These are phyloP conservation scores for Euclidium syriacum DNA, from an alignment of 345 rosid genomes.

Conservation along the genomic window DNA sequence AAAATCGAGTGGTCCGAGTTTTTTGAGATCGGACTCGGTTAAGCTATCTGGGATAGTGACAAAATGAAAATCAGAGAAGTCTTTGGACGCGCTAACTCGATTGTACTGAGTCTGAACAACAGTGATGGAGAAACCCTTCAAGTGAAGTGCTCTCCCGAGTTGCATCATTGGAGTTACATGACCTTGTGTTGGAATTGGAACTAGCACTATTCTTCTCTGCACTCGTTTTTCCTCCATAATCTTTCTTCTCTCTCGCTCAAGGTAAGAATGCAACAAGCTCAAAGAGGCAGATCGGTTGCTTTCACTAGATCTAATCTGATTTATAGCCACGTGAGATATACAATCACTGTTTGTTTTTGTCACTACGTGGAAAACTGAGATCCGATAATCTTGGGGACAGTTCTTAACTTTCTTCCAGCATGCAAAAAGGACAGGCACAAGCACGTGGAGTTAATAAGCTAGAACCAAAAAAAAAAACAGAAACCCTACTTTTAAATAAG, in stretches of 20 bases:
- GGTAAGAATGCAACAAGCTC: background rate
- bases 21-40: slow-evolving; percentile 21
- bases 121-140: slow-evolving; percentile 55
- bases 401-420: background rate
- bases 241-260: background rate
- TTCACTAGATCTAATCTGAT: background rate
- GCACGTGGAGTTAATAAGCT: background rate
- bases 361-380: background rate
- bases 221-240: slow-evolving; percentile 6
- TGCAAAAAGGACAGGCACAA: background rate
- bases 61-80: slow-evolving; percentile 40
- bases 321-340: too few relatives aligned
- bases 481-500: too few relatives aligned
- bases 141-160: slow-evolving; percentile 50
- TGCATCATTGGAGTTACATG: slow-evolving; percentile 74
- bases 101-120: slow-evolving; percentile 38
- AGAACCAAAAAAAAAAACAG: too few relatives aligned
- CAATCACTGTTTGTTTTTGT: too few relatives aligned
- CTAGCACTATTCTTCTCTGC: slow-evolving; percentile 37
- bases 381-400: background rate
- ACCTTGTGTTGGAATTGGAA: slow-evolving; percentile 60
- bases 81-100: slow-evolving; percentile 32
- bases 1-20: slow-evolving; percentile 11
- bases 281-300: background rate
- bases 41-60: slow-evolving; percentile 35